Conservation (phyloP, 1,139 yeast genomes). For the Candida sp. region DNA sequence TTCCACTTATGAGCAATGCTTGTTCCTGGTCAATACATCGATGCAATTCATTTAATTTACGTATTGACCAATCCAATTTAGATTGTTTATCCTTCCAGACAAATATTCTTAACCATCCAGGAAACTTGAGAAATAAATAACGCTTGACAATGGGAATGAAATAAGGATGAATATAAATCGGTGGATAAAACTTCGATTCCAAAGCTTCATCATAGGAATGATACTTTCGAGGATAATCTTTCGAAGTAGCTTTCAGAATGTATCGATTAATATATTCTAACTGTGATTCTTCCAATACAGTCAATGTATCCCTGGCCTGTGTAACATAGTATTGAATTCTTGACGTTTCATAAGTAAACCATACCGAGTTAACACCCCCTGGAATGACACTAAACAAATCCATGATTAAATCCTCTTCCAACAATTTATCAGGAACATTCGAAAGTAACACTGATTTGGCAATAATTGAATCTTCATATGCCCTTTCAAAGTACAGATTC, state of each 20-base stretch:
- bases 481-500: conserved; percentile 30
- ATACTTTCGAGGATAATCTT: conserved; percentile 2
- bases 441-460: conserved; percentile 45
- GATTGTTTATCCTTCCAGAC: conserved; percentile 17
- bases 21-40: conserved; percentile 20
- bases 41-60: conserved; percentile 15
- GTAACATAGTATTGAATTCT: conserved; percentile 25
- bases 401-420: conserved; percentile 20
- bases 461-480: conserved; percentile 20
- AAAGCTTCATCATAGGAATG: not conserved
- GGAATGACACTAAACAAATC: conserved; percentile 33
- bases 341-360: conserved; percentile 49
- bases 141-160: conserved; percentile 25
- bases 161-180: conserved; percentile 17
- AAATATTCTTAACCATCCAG: conserved; percentile 28
- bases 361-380: conserved; percentile 44
- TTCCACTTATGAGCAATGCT: conserved; percentile 12
- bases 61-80: conserved; percentile 26
- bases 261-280: conserved; percentile 4
- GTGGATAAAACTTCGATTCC: conserved; percentile 29
- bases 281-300: conserved; percentile 36
- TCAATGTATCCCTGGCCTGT: conserved; percentile 29
- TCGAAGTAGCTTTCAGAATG: not conserved
- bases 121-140: conserved; percentile 18
- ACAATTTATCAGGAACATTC: conserved; percentile 41